Conservation (phyloP, 2,329 filamentous ascomycete genomes). For the Emydomyces testavorans region DNA sequence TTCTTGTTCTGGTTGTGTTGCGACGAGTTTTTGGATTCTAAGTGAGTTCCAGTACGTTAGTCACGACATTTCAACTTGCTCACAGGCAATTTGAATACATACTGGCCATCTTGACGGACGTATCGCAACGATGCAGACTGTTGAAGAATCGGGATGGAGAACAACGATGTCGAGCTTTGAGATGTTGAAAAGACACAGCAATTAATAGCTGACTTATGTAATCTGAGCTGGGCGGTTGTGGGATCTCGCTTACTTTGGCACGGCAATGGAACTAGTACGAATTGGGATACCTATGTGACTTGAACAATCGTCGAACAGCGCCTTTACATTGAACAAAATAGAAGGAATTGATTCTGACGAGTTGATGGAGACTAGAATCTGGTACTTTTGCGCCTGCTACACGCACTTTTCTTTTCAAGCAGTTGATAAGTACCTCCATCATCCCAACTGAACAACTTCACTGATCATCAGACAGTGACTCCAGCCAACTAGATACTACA, state of each 20-base stretch:
- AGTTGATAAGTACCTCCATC: too few species aligned
- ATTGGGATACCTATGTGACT: slow-evolving; percentile 10
- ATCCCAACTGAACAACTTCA: too few species aligned
- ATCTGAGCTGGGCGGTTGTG: slow-evolving; percentile 14
- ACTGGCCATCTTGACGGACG: slow-evolving; percentile 39
- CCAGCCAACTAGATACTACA: too few species aligned
- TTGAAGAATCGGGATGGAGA: slow-evolving; percentile 22
- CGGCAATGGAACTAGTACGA: slow-evolving; percentile 10
- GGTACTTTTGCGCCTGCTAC: too few species aligned
- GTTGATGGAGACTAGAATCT: too few species aligned
- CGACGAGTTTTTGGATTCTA: slow-evolving; percentile 99
- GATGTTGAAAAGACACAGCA: slow-evolving; percentile 2
- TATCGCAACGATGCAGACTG: slow-evolving; percentile 29
- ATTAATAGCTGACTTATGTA: slow-evolving; percentile 14
- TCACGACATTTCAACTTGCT: not conserved
- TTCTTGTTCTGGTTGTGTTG: slow-evolving; percentile 98
- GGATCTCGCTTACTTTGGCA: slow-evolving; percentile 16
- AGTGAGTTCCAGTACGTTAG: slow-evolving; percentile 4
- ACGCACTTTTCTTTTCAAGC: too few species aligned
- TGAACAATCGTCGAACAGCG: not conserved
- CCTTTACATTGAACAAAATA: too few species aligned
- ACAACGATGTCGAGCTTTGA: slow-evolving; percentile 9
- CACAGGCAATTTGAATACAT: slow-evolving; percentile 21
- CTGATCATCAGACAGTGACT: not conserved
- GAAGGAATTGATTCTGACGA: not conserved